Base-by-base conservation (phyloP, 441 rosid genomes). In the Gossypium schwendimanii region DNA sequence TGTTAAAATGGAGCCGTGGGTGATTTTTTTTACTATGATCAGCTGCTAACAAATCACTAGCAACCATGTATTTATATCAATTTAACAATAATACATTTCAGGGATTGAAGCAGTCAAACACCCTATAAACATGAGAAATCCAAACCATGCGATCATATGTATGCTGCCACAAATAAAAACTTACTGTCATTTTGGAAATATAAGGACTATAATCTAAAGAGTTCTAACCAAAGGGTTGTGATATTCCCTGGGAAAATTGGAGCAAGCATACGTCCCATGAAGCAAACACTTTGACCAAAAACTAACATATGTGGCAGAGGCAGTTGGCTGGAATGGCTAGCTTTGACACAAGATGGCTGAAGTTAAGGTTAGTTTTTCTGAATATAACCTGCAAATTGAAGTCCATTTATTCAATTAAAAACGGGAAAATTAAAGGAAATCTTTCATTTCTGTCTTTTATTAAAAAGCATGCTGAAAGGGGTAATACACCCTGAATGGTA, bases 311-410 rank as follows among this genome's bases (percentile, higher is more conserved):
- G 70, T 18, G 52, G 26, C 53, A 7, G 14, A 44, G n/a, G 14
- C 14, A 60, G 54, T 15, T 12, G 70, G 39, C 8, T 24, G 71
- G 41, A n/a, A 49, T 66, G 10, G 14, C 41, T 45, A 24, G 33
- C 8, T 7, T 24, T 8, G 70, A 66, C 57, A 66, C 39, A 20
- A 14, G 64, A 70, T 20, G 24, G 39, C 73, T 20, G 63, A 70
- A 36, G 39, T 54, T 7, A 2, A 8, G 63, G 33, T 39, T 36
- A 70, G 23, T 70, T n/a, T 70, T 18, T 55, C 53, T 39, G 52
- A 64, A 21, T 15, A 70, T 41, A 8, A 70, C 73, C 73, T 70
- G 73, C 53, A 70, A 57, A 70, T 44, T 55, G 39, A 57, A 57
- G 24, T 57, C 54, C 54, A 70, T 45, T 55, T 39, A n/a, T 47